Conservation (phyloP, 2,329 filamentous ascomycete species). For the Zymoseptoria crescenta region DNA sequence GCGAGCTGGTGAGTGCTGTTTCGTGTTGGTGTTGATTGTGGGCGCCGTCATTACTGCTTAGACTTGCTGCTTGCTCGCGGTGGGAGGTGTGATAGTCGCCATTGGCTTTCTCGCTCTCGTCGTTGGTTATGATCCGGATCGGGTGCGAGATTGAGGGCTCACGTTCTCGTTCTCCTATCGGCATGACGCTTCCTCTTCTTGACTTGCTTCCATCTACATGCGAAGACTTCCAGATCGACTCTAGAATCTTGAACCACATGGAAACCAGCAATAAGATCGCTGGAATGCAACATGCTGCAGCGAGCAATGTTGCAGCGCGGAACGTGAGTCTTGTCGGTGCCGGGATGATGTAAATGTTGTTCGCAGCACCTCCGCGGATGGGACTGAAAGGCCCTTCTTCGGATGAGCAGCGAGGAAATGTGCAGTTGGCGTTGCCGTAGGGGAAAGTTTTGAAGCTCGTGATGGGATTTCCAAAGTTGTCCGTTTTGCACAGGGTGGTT, state of each 20-base stretch:
- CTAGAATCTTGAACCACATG: constrained; percentile 57
- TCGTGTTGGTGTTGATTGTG: not conserved
- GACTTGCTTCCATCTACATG: not conserved
- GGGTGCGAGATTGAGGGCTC: not conserved
- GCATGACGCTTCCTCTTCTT: not conserved
- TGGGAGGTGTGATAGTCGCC: not conserved
- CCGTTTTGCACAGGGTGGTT: constrained; percentile 37
- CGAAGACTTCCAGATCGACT: constrained; percentile 49
- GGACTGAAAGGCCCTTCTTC: constrained; percentile 45
- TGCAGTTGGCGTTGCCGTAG: constrained; percentile 43
- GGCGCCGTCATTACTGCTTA: not conserved
- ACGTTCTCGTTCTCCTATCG: not conserved
- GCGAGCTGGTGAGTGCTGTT: not conserved
- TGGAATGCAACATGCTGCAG: constrained; percentile 58
- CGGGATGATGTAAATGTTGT: constrained; percentile 55
- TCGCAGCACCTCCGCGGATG: constrained; percentile 47
- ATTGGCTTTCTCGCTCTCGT: not conserved
- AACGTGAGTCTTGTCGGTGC: constrained; percentile 50
- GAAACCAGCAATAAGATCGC: constrained; percentile 54
- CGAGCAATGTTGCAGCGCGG: constrained; percentile 51
- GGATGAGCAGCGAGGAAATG: constrained; percentile 8
- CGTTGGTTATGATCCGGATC: not conserved
- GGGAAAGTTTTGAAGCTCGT: constrained; percentile 35
- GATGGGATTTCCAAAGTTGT: constrained; percentile 34
- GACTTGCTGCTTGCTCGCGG: not conserved